Percentiles rank a stretch among this genome's conserved stretches.
Evolutionary conservation across 345 rosid genomes (phyloP).

Genomic region (Physaria fendleri): DNA sequence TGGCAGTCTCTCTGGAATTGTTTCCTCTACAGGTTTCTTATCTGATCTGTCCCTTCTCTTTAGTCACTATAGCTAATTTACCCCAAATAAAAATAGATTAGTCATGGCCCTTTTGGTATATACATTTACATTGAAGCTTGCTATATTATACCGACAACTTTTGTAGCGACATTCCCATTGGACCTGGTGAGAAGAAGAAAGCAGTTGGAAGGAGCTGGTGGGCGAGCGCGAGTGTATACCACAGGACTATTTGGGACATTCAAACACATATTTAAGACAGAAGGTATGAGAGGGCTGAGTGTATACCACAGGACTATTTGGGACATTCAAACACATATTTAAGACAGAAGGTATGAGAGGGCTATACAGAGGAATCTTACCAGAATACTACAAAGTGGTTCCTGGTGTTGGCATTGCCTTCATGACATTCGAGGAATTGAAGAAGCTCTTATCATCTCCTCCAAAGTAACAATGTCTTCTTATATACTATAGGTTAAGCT

Average conservation of each 20-base stretch:
- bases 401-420: conserved; percentile 93
- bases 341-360: conserved; percentile 73
- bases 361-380: conserved; percentile 82
- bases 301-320: conserved; percentile 63
- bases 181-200: conserved; percentile 93
- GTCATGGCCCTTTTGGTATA: not conserved
- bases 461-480: conserved; percentile 17
- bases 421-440: conserved; percentile 81
- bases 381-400: conserved; percentile 92
- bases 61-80: not conserved
- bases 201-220: conserved; percentile 94
- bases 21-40: conserved; percentile 82
- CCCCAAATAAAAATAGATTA: not conserved
- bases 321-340: conserved; percentile 63
- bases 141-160: not conserved
- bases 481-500: conserved; percentile 6
- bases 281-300: conserved; percentile 81
- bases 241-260: conserved; percentile 73
- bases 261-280: conserved; percentile 49
- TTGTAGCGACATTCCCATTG: conserved; percentile 80
- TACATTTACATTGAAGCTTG: conserved; percentile 4
- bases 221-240: conserved; percentile 63
- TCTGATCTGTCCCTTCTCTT: not conserved
- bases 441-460: conserved; percentile 35
- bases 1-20: conserved; percentile 95